Evolutionary conservation across 2,329 filamentous ascomycete genomes (phyloP).

Genomic region (Aschersonia sp.): DNA sequence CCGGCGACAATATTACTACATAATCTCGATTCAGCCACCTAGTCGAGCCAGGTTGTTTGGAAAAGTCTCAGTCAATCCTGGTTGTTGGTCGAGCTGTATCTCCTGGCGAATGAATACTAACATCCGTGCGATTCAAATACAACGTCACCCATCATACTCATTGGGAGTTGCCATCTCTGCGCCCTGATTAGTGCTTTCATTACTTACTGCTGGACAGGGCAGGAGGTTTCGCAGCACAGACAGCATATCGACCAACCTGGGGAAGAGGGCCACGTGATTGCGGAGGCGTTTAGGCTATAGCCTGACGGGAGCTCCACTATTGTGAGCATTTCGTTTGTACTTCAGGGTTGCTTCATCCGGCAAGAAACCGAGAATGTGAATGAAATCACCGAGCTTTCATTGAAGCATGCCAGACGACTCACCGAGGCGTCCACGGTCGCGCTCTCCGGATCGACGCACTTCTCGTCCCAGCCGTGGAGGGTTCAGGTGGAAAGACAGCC

Average conservation of each 20-base stretch:
- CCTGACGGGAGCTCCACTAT: not conserved
- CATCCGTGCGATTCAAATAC: too few relatives aligned
- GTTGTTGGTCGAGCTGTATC: too few relatives aligned
- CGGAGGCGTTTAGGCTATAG: not conserved
- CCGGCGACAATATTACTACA: too few relatives aligned
- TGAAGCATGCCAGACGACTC: constrained; percentile 11
- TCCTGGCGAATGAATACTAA: too few relatives aligned
- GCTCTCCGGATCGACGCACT: constrained; percentile 11
- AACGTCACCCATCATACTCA: too few relatives aligned
- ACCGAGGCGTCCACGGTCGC: constrained; percentile 11
- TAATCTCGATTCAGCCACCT: too few relatives aligned
- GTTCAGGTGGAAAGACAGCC: constrained; percentile 45
- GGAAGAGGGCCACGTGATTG: not conserved
- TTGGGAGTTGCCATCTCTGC: too few relatives aligned
- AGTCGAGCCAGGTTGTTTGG: too few relatives aligned
- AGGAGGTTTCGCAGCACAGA: too few relatives aligned
- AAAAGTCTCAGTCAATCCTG: too few relatives aligned
- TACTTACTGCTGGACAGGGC: too few relatives aligned
- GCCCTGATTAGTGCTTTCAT: too few relatives aligned
- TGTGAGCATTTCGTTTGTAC: not conserved
- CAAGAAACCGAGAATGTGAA: not conserved
- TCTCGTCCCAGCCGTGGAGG: constrained; percentile 22
- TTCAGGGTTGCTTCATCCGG: not conserved
- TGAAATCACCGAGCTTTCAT: not conserved
- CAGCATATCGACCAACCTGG: not conserved